Conservation (phyloP, 768 basidiomycete species). For the Termitomyces sp. region DNA sequence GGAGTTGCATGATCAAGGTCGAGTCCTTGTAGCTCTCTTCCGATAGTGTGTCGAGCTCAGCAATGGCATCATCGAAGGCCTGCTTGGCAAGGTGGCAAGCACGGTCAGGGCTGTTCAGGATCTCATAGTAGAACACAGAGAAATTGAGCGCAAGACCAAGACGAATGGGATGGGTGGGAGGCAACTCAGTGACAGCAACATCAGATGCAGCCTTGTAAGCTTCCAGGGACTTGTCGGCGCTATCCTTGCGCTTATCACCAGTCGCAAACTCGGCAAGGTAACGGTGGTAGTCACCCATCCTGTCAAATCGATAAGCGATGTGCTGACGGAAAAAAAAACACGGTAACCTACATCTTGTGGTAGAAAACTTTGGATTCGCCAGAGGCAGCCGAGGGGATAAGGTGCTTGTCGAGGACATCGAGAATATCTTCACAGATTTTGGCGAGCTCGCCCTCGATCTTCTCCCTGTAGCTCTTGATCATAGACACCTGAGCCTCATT, state of each 20-base stretch:
- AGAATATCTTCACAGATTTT: slow-evolving; percentile 99
- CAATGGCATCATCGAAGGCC: slow-evolving; percentile 98
- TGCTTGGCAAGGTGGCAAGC: slow-evolving; percentile 99
- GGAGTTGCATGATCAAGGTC: slow-evolving; percentile 93
- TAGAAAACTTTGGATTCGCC: slow-evolving; percentile 99
- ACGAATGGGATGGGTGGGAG: slow-evolving; percentile 95
- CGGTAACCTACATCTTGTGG: slow-evolving; percentile 84
- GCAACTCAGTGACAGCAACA: slow-evolving; percentile 93
- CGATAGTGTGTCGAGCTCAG: slow-evolving; percentile 96
- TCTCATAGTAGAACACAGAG: slow-evolving; percentile 99
- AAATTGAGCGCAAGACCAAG: slow-evolving; percentile 98
- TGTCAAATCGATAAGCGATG: slow-evolving; percentile 27
- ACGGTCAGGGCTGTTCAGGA: slow-evolving; percentile 97
- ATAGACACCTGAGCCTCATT: slow-evolving; percentile 93
- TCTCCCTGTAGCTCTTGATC: slow-evolving; percentile 98
- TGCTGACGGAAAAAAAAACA: background rate
- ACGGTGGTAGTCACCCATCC: slow-evolving; percentile 99
- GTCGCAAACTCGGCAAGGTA: slow-evolving; percentile 99
- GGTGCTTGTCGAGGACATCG: slow-evolving; percentile 94
- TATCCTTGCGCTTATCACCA: slow-evolving; percentile 95
- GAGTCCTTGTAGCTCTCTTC: slow-evolving; percentile 99
- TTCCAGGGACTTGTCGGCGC: slow-evolving; percentile 95
- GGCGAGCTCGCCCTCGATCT: slow-evolving; percentile 94
- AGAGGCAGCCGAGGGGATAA: slow-evolving; percentile 92
- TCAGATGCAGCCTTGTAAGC: slow-evolving; percentile 98